Base-by-base conservation (phyloP, 768 basidiomycete genomes). In the Collybia sordida region DNA sequence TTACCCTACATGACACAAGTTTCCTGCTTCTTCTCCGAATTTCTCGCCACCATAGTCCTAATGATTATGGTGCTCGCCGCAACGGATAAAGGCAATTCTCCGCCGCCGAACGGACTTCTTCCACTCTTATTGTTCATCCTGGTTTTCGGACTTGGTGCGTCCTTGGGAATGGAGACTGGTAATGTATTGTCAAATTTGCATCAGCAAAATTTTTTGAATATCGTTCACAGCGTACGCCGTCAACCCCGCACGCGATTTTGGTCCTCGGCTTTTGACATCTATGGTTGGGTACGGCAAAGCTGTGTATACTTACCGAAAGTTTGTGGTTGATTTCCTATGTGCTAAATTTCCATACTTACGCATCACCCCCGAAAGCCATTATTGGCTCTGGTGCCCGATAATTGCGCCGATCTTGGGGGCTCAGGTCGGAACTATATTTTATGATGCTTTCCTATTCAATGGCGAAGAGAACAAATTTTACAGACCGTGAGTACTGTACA, bases 311-410 rank as follows among this genome's bases (percentile, higher is more conserved):
- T 75, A 69, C 53, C 61, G 73, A 54, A 71, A 68, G 73, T 80
- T 64, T 40, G 79, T 64, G 63, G 56, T 12, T 31, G 9, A 11
- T 31, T 11, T 31, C 9, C 31, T 31, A 11, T 11, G 9, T n/a
- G 31, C 9, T 31, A 6, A 11, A 7, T 31, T 12, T 14, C 14
- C 31, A 31, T 31, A 12, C 31, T 31, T 4, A 31, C 11, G 9
- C 14, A 14, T 31, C 11, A 12, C 3, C 31, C n/a, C 9, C 14
- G 11, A 31, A 45, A 79, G 75, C 55, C 85, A 89, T 59, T 89
- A 87, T 59, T 88, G 86, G 88, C 51, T 90, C 35, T 89, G 86
- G 86, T 81, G 80, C 56, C 81, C 83, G 14, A 59, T 86, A 18
- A 62, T 86, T 11, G 85, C 70, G 1, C 80, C 86, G 6, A 72